Base-by-base conservation (phyloP, 768 basidiomycete species). In the Lactifluus volemus region DNA sequence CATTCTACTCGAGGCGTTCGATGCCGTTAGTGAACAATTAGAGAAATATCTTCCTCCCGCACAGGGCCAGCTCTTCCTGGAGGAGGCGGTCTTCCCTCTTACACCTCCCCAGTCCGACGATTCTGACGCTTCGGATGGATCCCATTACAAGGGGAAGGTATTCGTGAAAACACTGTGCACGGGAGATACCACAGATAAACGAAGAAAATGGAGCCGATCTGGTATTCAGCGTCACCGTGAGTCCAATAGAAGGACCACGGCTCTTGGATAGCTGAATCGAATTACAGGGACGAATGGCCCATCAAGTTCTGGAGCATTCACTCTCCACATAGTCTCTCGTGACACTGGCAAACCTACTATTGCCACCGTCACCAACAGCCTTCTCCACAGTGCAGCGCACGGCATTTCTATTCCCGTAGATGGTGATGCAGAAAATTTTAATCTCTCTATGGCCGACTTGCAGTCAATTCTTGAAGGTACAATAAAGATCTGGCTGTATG, bases 31-130 rank as follows among this genome's bases (percentile, higher is more conserved):
- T 52, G 73, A 74, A 63, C 73, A 73, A 51, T 67, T 80, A 53
- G 47, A 53, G 68, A 73, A 56, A 49, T 63, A 8, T 49, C 60
- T 59, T 63, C 53, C 52, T 55, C 63, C 45, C 30, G 32, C 50
- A 41, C 60, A 47, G 61, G 71, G 70, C 57, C 65, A 55, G 32
- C 52, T 38, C 50, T 75, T 75, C 56, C 80, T 79, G 58, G 81
- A 82, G 19, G 86, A 88, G 58, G 71, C 80, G 3, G 81, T 84
- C 67, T 89, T 84, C 70, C 89, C 89, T 44, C 75, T 82, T 48
- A 91, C 89, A 0, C 89, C 89, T n/a, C 89, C 89, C 3, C 74
- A 80, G 17, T 91, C 89, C 8, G 88, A 89, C 69, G 79, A 78
- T 67, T 83, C 86, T 29, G 81, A 80, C 29, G 88, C 36, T 5